A percentile compares a stretch with the other conserved stretches of the same genome.
These are phyloP conservation scores for Volvox carteri DNA, from an alignment of 163 green algal species.

Conservation along the genomic window DNA sequence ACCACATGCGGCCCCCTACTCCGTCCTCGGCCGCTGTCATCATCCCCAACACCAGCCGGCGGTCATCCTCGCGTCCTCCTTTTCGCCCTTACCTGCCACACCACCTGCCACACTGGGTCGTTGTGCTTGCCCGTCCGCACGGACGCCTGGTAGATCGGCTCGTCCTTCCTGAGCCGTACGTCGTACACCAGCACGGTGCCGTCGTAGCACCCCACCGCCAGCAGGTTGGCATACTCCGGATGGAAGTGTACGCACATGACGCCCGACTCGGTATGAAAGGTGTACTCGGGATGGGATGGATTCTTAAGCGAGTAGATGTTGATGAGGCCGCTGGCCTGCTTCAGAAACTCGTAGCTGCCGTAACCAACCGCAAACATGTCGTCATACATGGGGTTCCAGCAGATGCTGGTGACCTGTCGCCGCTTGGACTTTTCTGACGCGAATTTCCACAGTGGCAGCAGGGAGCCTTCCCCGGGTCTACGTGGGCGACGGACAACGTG, in stretches of 20 bases:
- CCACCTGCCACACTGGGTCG: slow-evolving; percentile 93
- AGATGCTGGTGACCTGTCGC: slow-evolving; percentile 88
- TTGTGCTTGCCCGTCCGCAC: slow-evolving; percentile 86
- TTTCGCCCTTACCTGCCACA: slow-evolving; percentile 73
- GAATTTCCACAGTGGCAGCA: slow-evolving; percentile 96
- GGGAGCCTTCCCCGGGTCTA: slow-evolving; percentile 85
- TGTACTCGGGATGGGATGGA: slow-evolving; percentile 86
- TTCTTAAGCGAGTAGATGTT: slow-evolving; percentile 94
- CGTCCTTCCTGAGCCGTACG: slow-evolving; percentile 67
- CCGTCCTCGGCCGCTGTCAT: too few species aligned
- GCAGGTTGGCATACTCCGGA: slow-evolving; percentile 87
- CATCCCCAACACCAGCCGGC: too few species aligned
- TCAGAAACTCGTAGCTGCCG: slow-evolving; percentile 91
- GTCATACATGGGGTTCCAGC: slow-evolving; percentile 86
- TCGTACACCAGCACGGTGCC: slow-evolving; percentile 89
- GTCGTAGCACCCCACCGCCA: slow-evolving; percentile 94
- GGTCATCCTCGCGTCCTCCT: background rate
- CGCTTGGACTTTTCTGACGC: slow-evolving; percentile 70
- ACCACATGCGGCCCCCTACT: too few species aligned
- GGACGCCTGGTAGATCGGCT: slow-evolving; percentile 82
- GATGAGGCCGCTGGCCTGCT: slow-evolving; percentile 85
- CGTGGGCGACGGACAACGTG: background rate
- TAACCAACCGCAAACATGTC: slow-evolving; percentile 96
- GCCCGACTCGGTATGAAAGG: slow-evolving; percentile 82
- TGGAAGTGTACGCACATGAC: slow-evolving; percentile 95